These are phyloP conservation scores for Trichoderma atroviride DNA, from an alignment of 2,329 filamentous ascomycete species.

Conservation along the genomic window DNA sequence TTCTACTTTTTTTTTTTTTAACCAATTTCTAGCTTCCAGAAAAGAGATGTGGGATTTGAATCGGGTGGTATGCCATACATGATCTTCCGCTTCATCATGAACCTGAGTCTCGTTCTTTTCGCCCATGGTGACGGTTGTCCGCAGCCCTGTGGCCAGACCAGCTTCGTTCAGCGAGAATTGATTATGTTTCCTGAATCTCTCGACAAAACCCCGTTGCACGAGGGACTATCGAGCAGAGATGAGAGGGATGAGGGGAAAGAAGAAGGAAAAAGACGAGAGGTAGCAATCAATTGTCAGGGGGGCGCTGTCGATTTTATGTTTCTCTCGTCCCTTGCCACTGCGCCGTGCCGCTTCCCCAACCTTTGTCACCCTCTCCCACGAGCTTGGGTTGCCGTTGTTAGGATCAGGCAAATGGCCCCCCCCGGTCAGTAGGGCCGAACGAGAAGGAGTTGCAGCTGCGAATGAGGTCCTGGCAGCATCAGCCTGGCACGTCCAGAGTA, in stretches of 20 bases:
- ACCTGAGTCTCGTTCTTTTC: slow-evolving; percentile 14
- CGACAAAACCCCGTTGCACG: neutral
- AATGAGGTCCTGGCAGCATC: slow-evolving; percentile 6
- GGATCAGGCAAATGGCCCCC: neutral
- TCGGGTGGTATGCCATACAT: slow-evolving; percentile 4
- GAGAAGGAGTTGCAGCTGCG: neutral
- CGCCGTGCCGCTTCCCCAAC: slow-evolving; percentile 10
- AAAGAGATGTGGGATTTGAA: neutral
- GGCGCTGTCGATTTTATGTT: slow-evolving; percentile 13
- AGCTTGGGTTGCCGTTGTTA: neutral
- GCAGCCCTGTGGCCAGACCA: slow-evolving; percentile 8
- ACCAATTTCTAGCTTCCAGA: neutral
- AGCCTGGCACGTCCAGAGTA: slow-evolving; percentile 9
- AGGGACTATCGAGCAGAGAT: neutral
- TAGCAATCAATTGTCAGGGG: neutral
- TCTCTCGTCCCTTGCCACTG: neutral
- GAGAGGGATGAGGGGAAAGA: neutral
- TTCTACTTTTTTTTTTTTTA: neutral
- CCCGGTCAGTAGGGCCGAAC: slow-evolving; percentile 21
- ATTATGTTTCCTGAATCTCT: neutral
- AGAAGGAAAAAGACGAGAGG: neutral
- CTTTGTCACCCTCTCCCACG: neutral
- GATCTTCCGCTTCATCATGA: slow-evolving; percentile 13
- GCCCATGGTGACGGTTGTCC: slow-evolving; percentile 16
- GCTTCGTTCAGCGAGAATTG: neutral